These are phyloP conservation scores for Physcomitrellopsis africana DNA, from an alignment of 225 moss, liverwort and hornwort species.

Conservation along the genomic window DNA sequence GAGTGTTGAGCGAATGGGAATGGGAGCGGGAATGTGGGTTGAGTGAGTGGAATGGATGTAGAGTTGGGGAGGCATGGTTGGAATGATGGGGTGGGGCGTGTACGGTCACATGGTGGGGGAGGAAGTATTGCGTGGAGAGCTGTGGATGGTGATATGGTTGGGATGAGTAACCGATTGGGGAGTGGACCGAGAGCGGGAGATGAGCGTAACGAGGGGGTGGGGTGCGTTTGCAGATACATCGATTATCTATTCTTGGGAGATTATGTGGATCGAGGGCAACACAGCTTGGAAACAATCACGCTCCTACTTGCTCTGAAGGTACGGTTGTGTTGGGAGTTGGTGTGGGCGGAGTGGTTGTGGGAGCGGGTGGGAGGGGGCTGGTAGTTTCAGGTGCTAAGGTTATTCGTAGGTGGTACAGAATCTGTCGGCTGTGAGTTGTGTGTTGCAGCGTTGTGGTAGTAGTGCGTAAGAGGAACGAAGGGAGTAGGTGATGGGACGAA, in stretches of 20 bases:
- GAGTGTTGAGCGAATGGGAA: no score
- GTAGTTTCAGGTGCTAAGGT: conserved; percentile 10
- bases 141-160: background rate
- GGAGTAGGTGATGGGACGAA: no score
- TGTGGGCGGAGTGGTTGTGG: background rate
- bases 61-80: no score
- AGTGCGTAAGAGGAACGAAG: no score
- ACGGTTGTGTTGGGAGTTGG: conserved; percentile 3
- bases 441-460: no score
- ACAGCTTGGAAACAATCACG: conserved; percentile 84
- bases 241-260: no score
- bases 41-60: no score
- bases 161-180: background rate
- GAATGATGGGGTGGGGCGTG: no score
- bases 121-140: background rate
- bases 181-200: background rate
- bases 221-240: conserved; percentile 60
- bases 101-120: no score
- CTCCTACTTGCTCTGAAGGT: conserved; percentile 86
- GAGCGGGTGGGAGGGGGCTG: conserved; percentile 56
- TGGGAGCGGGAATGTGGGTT: no score
- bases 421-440: no score
- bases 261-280: conserved; percentile 88
- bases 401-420: no score
- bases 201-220: background rate